These are phyloP conservation scores for Inonotus obliquus DNA, from an alignment of 1,284 basidiomycete species.

Conservation along the genomic window DNA sequence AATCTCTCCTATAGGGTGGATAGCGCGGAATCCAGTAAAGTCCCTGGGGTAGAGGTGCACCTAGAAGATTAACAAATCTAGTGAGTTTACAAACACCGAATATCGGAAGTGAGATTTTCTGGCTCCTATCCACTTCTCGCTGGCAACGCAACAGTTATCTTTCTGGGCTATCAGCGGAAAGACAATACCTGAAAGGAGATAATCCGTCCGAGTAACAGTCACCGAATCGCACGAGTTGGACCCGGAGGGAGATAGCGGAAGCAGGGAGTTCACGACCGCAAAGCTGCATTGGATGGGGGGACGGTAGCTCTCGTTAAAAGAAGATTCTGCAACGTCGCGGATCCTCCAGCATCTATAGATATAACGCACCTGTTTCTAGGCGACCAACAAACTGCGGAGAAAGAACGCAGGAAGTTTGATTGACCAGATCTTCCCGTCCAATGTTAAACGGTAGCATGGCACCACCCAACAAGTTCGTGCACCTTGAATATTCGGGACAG, in stretches of 20 bases:
- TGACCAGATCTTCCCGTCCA: too few species aligned
- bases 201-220: not conserved
- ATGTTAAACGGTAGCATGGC: too few species aligned
- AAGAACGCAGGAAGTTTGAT: not conserved
- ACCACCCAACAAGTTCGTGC: too few species aligned
- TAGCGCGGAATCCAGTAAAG: not conserved
- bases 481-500: too few species aligned
- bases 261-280: too few species aligned
- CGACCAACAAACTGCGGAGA: not conserved
- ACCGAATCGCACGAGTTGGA: not conserved
- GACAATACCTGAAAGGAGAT: not conserved
- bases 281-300: too few species aligned
- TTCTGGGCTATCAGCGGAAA: not conserved
- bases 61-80: not conserved
- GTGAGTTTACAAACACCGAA: not conserved
- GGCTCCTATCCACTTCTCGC: not conserved
- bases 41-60: not conserved
- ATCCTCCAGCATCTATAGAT: not conserved
- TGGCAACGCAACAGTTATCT: not conserved
- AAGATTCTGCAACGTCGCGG: not conserved
- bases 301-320: not conserved
- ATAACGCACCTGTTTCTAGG: not conserved
- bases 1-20: too few species aligned
- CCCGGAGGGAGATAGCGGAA: too few species aligned
- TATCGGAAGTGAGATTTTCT: not conserved